These are phyloP conservation scores for Helichrysum umbraculigerum DNA, from an alignment of 129 eudicot species.

Conservation along the genomic window DNA sequence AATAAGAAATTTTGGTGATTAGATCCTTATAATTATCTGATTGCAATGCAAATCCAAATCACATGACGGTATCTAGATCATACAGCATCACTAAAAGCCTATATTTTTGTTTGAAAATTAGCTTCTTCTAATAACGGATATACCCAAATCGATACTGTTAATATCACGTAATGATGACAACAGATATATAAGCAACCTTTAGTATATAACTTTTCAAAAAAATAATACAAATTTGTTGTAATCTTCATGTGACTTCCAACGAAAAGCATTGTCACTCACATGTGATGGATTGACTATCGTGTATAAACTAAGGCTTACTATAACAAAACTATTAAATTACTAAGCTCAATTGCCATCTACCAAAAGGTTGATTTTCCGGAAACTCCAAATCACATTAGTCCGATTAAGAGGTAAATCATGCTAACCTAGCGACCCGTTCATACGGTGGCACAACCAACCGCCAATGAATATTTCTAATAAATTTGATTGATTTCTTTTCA, in stretches of 20 bases:
- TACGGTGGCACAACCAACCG: not conserved
- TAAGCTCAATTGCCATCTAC: constrained; percentile 6
- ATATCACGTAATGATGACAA: not conserved
- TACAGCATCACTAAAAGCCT: not conserved
- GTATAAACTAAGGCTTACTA: not conserved
- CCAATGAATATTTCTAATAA: not conserved
- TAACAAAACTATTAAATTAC: constrained; percentile 7
- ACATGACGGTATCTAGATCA: not conserved
- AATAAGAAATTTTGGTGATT: constrained; percentile 3
- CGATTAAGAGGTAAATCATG: not conserved
- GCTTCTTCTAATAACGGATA: no score
- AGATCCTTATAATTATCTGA: constrained; percentile 1
- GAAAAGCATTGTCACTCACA: constrained; percentile 3
- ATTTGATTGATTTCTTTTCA: not conserved
- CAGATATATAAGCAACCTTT: not conserved
- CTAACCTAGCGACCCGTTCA: not conserved
- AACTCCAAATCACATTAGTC: not conserved
- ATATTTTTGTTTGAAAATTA: not conserved
- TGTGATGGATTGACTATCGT: not conserved
- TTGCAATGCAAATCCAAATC: not conserved
- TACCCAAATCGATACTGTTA: not conserved
- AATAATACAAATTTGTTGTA: not conserved
- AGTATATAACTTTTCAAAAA: not conserved
- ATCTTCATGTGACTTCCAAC: constrained; percentile 23
- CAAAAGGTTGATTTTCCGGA: not conserved